Conservation (phyloP, 257 asterid genomes). For the Solanum rostratum region DNA sequence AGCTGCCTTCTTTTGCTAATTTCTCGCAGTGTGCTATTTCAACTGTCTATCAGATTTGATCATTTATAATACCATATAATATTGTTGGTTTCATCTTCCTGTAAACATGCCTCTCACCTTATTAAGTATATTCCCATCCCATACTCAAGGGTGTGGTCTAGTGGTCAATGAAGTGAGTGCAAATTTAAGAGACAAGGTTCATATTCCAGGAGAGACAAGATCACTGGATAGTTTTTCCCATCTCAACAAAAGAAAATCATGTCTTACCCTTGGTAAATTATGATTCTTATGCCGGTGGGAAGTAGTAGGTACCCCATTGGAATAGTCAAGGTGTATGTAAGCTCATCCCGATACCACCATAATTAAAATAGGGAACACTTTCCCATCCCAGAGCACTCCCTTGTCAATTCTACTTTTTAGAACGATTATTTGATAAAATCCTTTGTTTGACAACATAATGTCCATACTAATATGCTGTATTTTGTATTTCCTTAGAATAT, state of each 20-base stretch:
- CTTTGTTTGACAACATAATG: background rate
- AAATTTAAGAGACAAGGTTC: background rate
- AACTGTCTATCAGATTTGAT: background rate
- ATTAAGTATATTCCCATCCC: background rate
- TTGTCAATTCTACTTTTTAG: background rate
- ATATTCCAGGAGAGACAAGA: background rate
- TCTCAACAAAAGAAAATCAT: background rate
- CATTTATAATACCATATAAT: background rate
- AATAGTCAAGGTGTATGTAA: background rate
- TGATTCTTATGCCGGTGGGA: background rate
- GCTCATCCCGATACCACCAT: background rate
- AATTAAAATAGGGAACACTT: background rate
- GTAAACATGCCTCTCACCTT: background rate
- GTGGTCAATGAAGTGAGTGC: background rate
- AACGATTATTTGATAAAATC: background rate
- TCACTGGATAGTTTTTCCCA: background rate
- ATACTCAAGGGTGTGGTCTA: background rate
- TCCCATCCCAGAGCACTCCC: background rate
- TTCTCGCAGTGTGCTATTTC: background rate
- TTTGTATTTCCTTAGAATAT: background rate
- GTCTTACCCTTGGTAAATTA: background rate
- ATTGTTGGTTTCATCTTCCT: background rate
- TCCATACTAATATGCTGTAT: background rate
- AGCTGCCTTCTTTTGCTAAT: background rate
- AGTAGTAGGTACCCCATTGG: background rate